Evolutionary conservation across 495 filamentous ascomycete genomes (phyloP).

Genomic region (Aspergillus olivimuriae): DNA sequence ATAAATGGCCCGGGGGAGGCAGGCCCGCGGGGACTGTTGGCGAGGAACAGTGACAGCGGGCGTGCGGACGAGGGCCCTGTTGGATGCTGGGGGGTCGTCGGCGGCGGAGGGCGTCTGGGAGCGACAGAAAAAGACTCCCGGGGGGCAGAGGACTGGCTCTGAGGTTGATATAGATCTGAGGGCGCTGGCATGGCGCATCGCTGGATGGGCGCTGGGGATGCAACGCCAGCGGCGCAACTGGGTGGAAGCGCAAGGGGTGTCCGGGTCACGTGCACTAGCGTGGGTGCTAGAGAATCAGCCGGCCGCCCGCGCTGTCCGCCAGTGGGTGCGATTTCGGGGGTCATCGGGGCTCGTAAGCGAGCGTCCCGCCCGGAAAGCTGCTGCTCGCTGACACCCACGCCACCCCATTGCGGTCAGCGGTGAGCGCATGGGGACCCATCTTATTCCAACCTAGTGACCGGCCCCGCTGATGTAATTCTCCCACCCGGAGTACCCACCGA

Average conservation of each 20-base stretch:
- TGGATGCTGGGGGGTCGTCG: not conserved
- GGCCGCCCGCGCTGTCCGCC: conserved; percentile 10
- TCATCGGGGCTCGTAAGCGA: conserved; percentile 14
- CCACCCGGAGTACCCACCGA: no score
- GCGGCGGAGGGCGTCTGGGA: not conserved
- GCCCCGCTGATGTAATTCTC: no score
- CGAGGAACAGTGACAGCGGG: not conserved
- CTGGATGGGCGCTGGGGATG: not conserved
- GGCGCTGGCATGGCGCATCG: not conserved
- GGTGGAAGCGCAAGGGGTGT: conserved; percentile 29
- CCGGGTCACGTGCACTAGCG: conserved; percentile 14
- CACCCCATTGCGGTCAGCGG: conserved; percentile 23
- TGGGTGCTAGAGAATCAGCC: conserved; percentile 36
- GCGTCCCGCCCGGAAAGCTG: conserved; percentile 4
- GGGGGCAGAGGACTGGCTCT: no score
- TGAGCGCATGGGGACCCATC: no score
- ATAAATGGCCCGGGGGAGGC: conserved; percentile 9
- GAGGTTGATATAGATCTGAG: no score
- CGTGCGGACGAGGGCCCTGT: not conserved
- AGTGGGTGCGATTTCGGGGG: conserved; percentile 12
- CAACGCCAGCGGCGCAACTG: conserved; percentile 19
- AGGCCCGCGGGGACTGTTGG: no score
- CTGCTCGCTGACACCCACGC: conserved; percentile 28
- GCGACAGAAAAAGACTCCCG: not conserved
- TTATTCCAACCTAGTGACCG: no score